Conservation (phyloP, 257 asterid species). For the Verbascum thapsus region DNA sequence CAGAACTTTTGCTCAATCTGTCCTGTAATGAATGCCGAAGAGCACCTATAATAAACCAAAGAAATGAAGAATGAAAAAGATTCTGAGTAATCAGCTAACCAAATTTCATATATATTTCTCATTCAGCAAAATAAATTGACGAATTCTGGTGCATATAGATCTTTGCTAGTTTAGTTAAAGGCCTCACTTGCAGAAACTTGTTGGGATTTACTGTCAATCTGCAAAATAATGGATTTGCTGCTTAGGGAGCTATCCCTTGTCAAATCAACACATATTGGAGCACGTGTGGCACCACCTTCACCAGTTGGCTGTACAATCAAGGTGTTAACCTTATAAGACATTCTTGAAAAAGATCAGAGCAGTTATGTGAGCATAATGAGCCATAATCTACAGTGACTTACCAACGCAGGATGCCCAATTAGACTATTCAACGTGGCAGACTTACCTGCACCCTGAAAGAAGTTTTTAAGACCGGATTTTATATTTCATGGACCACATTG, state of each 20-base stretch:
- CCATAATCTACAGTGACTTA: constrained; percentile 36
- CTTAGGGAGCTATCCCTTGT: constrained; percentile 62
- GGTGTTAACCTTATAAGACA: not conserved
- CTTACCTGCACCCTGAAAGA: constrained; percentile 90
- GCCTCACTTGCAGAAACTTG: constrained; percentile 69
- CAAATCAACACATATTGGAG: constrained; percentile 64
- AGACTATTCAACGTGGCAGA: constrained; percentile 92
- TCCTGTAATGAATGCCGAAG: constrained; percentile 69
- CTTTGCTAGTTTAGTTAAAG: constrained; percentile 31
- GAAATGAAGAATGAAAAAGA: constrained; percentile 25
- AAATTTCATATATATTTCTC: constrained; percentile 1
- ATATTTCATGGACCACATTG: constrained; percentile 11
- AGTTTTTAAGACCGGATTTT: constrained; percentile 27
- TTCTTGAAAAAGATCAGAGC: too few species aligned
- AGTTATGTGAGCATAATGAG: not conserved
- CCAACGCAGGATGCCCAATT: constrained; percentile 96
- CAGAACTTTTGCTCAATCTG: constrained; percentile 57
- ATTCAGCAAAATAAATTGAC: constrained; percentile 21
- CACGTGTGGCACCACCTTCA: constrained; percentile 84
- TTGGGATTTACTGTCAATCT: constrained; percentile 64
- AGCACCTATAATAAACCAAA: constrained; percentile 52
- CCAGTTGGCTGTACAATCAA: constrained; percentile 68
- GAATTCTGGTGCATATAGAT: constrained; percentile 22
- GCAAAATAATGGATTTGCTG: constrained; percentile 63
- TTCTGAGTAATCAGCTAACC: constrained; percentile 27